phyloP scores from a whole-genome alignment of 768 basidiomycete genomes.

The Agrocybe pediades region DNA sequence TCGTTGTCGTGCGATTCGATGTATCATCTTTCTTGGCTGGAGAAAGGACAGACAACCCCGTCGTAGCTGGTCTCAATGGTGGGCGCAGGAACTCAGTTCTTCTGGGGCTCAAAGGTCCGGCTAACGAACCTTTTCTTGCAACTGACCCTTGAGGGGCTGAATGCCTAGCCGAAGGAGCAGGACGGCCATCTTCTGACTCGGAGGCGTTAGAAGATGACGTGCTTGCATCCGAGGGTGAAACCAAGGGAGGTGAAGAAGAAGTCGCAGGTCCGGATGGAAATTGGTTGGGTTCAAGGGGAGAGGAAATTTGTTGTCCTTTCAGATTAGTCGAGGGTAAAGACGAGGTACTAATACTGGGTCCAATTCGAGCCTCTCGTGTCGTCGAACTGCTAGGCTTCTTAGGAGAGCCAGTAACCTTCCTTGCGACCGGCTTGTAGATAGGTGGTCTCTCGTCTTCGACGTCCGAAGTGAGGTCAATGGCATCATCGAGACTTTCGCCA shows the following conservation, averaged over 20 bases:
- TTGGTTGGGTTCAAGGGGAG: not conserved
- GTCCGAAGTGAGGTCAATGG: conserved; percentile 9
- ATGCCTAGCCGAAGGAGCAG: not conserved
- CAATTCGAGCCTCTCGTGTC: too few species aligned
- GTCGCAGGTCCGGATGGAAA: not conserved
- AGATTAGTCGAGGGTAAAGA: too few species aligned
- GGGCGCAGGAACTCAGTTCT: not conserved
- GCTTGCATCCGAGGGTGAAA: not conserved
- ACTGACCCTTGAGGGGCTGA: not conserved
- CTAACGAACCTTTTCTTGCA: not conserved
- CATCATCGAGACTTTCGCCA: not conserved
- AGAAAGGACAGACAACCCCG: not conserved
- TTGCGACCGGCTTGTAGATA: too few species aligned
- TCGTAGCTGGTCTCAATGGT: not conserved
- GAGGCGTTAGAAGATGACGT: not conserved
- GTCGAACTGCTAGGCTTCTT: not conserved
- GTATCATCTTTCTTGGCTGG: not conserved
- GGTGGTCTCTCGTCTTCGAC: not conserved
- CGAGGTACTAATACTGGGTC: too few species aligned
- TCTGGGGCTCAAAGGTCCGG: too few species aligned
- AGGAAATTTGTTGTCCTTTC: not conserved
- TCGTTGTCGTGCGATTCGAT: too few species aligned
- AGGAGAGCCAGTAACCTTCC: not conserved
- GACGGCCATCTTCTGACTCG: not conserved
- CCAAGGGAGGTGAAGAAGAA: not conserved